Base-by-base conservation (phyloP, 768 basidiomycete genomes). In the Pulveroboletus sp. region DNA sequence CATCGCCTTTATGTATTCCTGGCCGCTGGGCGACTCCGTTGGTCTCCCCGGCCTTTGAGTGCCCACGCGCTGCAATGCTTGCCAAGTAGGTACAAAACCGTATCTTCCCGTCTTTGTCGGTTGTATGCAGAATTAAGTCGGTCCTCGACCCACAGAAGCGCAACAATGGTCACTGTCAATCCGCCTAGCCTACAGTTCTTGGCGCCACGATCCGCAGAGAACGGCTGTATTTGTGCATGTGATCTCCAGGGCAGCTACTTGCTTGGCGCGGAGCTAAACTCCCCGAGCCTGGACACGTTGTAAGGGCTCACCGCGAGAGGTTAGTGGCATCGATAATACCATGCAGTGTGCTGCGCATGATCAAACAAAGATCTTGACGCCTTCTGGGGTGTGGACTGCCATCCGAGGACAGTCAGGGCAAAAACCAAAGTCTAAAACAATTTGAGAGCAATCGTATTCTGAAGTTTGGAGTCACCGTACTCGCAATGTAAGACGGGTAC, bases 191-290 rank as follows among this genome's bases (percentile, higher is more conserved):
- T 38, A 44, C 43, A 42, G 10, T 42, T 52, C 61, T 61, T 61
- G 61, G 60, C 60, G 7, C 30, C 35, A 38, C 37, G 49, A 60
- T 57, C 49, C 51, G 57, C 42, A 35, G 26, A 45, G 32, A 28
- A 18, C 24, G 46, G 31, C 38, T 38, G 47, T 21, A 3, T 27
- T 39, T 32, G 30, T 31, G 18, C 30, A 31, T 27, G 10, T 39
- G 30, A 39, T 50, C 41, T 49, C 46, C 28, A 32, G 27, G 30
- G 30, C n/a, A n/a, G 17, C 18, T 30, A 18, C 27, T 36, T 33
- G n/a, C 36, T 36, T 40, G 46, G 49, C 44, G 21, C 35, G 47
- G 27, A 44, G 43, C 30, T 21, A 21, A 21, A 21, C 21, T 33
- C 18, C 11, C n/a, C n/a, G 10, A 15, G 33, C 17, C 17, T 43